These are phyloP conservation scores for Hyaloperonospora arabidopsidis DNA, from an alignment of 352 stramenopile species.

Conservation along the genomic window DNA sequence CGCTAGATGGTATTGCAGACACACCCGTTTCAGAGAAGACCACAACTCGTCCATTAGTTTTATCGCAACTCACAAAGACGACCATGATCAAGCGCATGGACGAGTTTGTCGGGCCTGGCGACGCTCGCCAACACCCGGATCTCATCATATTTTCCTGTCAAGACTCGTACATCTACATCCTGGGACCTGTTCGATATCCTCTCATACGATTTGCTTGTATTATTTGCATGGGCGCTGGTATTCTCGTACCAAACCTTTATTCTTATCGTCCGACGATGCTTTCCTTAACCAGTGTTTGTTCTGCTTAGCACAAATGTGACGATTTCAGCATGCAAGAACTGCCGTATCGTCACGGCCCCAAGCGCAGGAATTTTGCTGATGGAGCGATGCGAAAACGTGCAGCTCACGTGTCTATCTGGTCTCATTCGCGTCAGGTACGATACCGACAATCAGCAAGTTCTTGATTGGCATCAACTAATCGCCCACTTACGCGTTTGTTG, in stretches of 20 bases:
- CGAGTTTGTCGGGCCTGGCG: constrained; percentile 36
- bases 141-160: constrained; percentile 88
- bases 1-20: constrained; percentile 26
- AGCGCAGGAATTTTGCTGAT: constrained; percentile 89
- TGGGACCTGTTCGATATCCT: constrained; percentile 90
- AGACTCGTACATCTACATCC: constrained; percentile 91
- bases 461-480: not conserved
- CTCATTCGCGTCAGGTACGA: constrained; percentile 78
- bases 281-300: constrained; percentile 46
- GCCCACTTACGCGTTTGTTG: not conserved
- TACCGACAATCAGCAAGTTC: not conserved
- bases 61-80: constrained; percentile 61
- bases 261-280: not conserved
- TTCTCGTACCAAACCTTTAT: not conserved
- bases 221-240: constrained; percentile 1
- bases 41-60: constrained; percentile 33
- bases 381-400: constrained; percentile 91
- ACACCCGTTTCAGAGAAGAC: constrained; percentile 14
- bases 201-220: constrained; percentile 14
- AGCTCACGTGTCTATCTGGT: constrained; percentile 81
- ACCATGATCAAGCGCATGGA: constrained; percentile 75
- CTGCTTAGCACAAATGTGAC: constrained; percentile 74
- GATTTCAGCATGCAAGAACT: constrained; percentile 91
- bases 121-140: constrained; percentile 40
- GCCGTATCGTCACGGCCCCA: constrained; percentile 92